These are phyloP conservation scores for Skeletonema tropicum DNA, from an alignment of 108 stramenopile genomes.

Conservation along the genomic window DNA sequence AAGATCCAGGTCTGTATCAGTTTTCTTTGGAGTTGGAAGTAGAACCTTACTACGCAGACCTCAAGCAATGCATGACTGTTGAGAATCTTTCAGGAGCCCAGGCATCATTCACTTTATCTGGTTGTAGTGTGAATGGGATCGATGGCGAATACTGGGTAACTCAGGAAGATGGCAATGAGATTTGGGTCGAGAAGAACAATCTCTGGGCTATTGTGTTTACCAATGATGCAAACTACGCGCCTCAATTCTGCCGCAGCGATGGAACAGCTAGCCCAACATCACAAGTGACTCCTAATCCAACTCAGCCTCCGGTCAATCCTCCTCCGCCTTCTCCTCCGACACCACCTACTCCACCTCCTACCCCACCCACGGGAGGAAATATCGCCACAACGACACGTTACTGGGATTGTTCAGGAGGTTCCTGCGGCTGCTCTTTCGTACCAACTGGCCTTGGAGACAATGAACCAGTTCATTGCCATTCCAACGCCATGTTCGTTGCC, in stretches of 20 bases:
- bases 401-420: slow-evolving; percentile 49
- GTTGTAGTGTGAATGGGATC: slow-evolving; percentile 27
- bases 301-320: not conserved
- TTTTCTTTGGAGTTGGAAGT: slow-evolving; percentile 20
- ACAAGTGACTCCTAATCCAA: slow-evolving; percentile 4
- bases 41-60: slow-evolving; percentile 28
- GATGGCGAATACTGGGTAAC: slow-evolving; percentile 41
- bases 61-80: slow-evolving; percentile 20
- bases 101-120: slow-evolving; percentile 21
- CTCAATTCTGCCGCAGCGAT: slow-evolving; percentile 24
- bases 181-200: slow-evolving; percentile 40
- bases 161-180: slow-evolving; percentile 25
- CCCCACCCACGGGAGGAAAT: no score
- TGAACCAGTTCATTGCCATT: no score
- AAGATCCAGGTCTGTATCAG: slow-evolving; percentile 23
- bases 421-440: slow-evolving; percentile 37
- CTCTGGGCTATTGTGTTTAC: slow-evolving; percentile 25
- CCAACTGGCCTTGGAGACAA: slow-evolving; percentile 7
- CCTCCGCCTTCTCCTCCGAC: not conserved
- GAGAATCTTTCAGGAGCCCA: not conserved
- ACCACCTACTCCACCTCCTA: slow-evolving; percentile 18
- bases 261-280: not conserved
- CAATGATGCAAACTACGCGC: slow-evolving; percentile 22
- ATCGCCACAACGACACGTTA: no score
- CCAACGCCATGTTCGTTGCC: slow-evolving; percentile 57